Base-by-base conservation (phyloP, 176 grass and related monocot genomes). In the Guadua angustifolia region DNA sequence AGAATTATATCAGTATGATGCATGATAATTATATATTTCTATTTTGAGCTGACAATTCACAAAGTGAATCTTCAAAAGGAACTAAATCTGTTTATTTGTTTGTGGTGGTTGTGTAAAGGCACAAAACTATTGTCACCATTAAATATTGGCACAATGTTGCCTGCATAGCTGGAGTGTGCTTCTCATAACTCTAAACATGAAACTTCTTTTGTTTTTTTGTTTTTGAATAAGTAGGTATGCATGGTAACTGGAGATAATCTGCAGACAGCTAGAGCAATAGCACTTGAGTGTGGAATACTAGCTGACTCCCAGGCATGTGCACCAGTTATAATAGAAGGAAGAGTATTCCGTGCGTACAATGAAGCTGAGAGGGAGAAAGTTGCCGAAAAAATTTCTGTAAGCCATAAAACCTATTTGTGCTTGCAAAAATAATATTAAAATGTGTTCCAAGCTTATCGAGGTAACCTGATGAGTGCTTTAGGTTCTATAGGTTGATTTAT, bases 171-270 rank as follows among this genome's bases (percentile, higher is more conserved):
- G 32, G 47, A 45, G 16, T 81, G 36, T 75, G 36, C 49, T 55
- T 29, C 25, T 69, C 14, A 68, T 61, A 35, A 77, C 53, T 81
- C 19, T 78, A 67, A 38, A 45, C 66, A 46, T 66, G 42, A 50
- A 85, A 71, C 39, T 66, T 7, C 5, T 33, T 39, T 33, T 45
- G 40, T 70, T 74, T 89, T 33, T 39, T 33, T 45, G 40, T 70
- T 74, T 89, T 47, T 61, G 57, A 66, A 83, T 80, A 65, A 76
- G 14, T 64, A 99, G 96, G 96, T 99, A 70, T 87, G 93, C 12
- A 99, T 99, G 96, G 93, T 99, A 57, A 99, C 96, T n/a, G 96
- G 96, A 87, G 96, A 99, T 84, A 99, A 95, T 77, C 86, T 94
- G 66, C 92, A 94, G 78, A 99, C 96, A 46, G 96, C 96, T 71